phyloP scores from a whole-genome alignment of 257 asterid species.

The Capsicum baccatum region DNA sequence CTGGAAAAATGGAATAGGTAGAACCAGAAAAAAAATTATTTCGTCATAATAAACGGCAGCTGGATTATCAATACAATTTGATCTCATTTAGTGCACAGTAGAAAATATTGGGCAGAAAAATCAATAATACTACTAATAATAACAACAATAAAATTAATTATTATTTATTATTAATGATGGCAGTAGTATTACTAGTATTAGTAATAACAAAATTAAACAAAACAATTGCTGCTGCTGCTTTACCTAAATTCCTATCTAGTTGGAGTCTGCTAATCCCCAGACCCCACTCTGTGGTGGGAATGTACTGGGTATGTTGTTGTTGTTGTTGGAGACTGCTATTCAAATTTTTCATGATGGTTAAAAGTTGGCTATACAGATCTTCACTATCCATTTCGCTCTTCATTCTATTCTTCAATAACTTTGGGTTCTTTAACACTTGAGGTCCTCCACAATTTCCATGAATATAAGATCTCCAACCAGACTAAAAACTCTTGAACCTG shows the following conservation, averaged over 20 bases:
- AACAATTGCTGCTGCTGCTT: background rate
- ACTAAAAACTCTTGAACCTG: background rate
- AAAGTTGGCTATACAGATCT: background rate
- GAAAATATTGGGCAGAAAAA: background rate
- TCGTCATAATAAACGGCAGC: background rate
- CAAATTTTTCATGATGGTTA: background rate
- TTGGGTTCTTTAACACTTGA: background rate
- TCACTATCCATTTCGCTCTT: constrained; percentile 1
- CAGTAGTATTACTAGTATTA: background rate
- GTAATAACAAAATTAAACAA: background rate
- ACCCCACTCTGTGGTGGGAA: no score
- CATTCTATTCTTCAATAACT: constrained; percentile 15
- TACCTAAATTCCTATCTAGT: background rate
- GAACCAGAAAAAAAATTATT: background rate
- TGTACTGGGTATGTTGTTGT: no score
- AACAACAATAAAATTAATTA: background rate
- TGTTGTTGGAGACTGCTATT: background rate
- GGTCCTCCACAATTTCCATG: background rate
- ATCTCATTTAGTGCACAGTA: background rate
- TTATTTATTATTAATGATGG: background rate
- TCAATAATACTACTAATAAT: background rate
- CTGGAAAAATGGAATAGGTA: background rate
- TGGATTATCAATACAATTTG: background rate
- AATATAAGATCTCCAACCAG: background rate
- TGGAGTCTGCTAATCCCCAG: background rate